Conservation (phyloP, 352 stramenopile genomes). For the Globisporangium apiculatum region DNA sequence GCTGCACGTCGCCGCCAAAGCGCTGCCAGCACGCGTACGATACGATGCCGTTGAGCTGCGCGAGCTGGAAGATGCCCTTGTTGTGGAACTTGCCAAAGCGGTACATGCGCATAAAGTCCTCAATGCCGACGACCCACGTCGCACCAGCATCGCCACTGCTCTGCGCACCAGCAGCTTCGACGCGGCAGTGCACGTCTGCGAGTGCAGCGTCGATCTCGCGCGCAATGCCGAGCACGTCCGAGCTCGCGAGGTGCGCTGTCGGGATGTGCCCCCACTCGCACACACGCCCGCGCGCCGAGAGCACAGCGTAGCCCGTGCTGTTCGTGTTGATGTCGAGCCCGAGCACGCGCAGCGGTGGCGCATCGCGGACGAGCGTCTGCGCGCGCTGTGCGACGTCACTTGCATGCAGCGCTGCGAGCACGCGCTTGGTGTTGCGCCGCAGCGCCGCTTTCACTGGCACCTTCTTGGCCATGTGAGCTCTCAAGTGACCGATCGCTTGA, state of each 20-base stretch:
- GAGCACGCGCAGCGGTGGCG: conserved; percentile 45
- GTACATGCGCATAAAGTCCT: conserved; percentile 85
- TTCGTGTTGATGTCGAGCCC: conserved; percentile 84
- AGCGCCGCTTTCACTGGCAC: conserved; percentile 8
- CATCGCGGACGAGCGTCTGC: conserved; percentile 20
- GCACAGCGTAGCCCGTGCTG: conserved; percentile 66
- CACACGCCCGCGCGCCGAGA: conserved; percentile 46
- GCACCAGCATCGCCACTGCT: not conserved
- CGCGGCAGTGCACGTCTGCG: conserved; percentile 16
- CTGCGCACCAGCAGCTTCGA: not conserved
- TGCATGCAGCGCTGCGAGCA: conserved; percentile 42
- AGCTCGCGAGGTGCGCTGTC: conserved; percentile 51
- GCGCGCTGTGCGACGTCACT: conserved; percentile 17
- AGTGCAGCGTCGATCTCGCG: conserved; percentile 41
- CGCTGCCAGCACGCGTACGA: conserved; percentile 69
- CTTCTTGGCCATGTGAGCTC: conserved; percentile 11
- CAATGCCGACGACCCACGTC: conserved; percentile 67
- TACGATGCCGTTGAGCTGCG: conserved; percentile 82
- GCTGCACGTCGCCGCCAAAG: conserved; percentile 26
- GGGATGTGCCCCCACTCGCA: conserved; percentile 51
- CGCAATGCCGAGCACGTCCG: conserved; percentile 60
- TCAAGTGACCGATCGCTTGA: not conserved
- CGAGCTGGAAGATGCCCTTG: conserved; percentile 80
- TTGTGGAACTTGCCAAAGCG: conserved; percentile 69
- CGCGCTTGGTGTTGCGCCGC: conserved; percentile 38